phyloP scores from a whole-genome alignment of 2,329 filamentous ascomycete genomes.

The Cytospora piceicola region DNA sequence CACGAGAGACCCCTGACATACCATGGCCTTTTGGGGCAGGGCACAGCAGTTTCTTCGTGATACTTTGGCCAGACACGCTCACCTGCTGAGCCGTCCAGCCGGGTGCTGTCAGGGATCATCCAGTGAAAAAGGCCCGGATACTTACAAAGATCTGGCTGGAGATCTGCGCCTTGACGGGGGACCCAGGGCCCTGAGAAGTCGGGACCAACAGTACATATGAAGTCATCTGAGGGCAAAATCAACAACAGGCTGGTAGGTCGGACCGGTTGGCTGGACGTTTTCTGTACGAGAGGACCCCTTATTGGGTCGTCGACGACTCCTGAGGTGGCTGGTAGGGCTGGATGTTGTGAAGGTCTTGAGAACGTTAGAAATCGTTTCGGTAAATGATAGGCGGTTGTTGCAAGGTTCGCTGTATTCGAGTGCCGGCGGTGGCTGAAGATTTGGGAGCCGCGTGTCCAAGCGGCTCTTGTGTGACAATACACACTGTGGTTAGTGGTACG shows the following conservation, averaged over 20 bases:
- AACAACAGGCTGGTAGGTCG: not conserved
- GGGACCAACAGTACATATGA: not conserved
- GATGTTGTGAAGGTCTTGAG: constrained; percentile 7
- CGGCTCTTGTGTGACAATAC: constrained; percentile 7
- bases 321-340: constrained; percentile 25
- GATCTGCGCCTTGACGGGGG: not conserved
- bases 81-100: not conserved
- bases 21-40: not conserved
- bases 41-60: not conserved
- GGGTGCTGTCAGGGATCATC: not conserved
- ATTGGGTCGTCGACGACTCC: constrained; percentile 15
- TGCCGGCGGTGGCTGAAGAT: constrained; percentile 22
- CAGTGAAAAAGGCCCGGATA: not conserved
- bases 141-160: not conserved
- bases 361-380: constrained; percentile 9
- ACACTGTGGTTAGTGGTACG: not conserved
- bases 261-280: constrained; percentile 20
- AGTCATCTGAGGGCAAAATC: constrained; percentile 3
- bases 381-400: constrained; percentile 21
- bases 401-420: constrained; percentile 8
- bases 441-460: constrained; percentile 22
- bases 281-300: constrained; percentile 3
- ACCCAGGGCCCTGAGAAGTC: not conserved
- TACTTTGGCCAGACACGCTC: not conserved
- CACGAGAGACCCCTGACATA: not conserved